These are phyloP conservation scores for Mallotus repandus DNA, from an alignment of 441 rosid species.

Conservation along the genomic window DNA sequence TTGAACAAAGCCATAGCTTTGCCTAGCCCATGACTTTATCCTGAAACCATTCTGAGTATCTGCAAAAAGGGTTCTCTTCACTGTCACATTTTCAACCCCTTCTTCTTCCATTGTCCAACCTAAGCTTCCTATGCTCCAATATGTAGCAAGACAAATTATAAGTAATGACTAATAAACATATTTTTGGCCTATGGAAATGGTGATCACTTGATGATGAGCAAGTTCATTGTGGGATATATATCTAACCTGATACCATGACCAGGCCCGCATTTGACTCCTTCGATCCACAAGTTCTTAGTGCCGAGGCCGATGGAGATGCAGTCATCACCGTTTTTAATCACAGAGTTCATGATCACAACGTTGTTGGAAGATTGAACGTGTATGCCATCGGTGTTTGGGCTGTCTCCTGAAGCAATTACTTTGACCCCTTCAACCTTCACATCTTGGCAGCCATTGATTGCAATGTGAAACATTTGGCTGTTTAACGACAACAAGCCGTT, in stretches of 20 bases:
- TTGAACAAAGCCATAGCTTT: slow-evolving; percentile 6
- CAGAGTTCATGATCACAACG: slow-evolving; percentile 6
- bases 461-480: slow-evolving; percentile 20
- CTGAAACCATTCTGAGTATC: slow-evolving; percentile 14
- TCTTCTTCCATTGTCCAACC: not conserved
- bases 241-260: slow-evolving; percentile 23
- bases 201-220: not conserved
- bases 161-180: not conserved
- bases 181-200: not conserved
- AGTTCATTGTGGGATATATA: not conserved
- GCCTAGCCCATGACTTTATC: slow-evolving; percentile 21
- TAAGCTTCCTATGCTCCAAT: slow-evolving; percentile 19
- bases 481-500: slow-evolving; percentile 6
- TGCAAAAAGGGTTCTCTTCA: not conserved
- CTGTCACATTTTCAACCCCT: slow-evolving; percentile 16
- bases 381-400: slow-evolving; percentile 25
- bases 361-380: slow-evolving; percentile 6
- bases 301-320: slow-evolving; percentile 25
- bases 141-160: not conserved
- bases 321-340: slow-evolving; percentile 17
- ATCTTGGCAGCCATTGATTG: slow-evolving; percentile 2
- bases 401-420: not conserved
- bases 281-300: not conserved
- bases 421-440: not conserved
- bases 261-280: slow-evolving; percentile 12